Base-by-base conservation (phyloP, 1,284 basidiomycete species). In the Takashimella tepidaria region DNA sequence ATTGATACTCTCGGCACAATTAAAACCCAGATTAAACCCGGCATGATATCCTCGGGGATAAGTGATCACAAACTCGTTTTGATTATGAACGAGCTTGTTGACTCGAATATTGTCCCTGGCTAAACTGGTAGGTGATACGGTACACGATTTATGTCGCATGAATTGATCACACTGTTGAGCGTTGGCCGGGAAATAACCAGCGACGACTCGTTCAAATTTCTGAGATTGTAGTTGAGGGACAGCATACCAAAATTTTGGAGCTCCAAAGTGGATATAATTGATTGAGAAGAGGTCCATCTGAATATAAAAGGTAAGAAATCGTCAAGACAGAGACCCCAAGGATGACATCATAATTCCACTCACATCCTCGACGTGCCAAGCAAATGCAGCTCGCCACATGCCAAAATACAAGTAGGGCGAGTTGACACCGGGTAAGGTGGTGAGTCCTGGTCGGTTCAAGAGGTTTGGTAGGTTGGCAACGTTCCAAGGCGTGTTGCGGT, bases 251-350 rank as follows among this genome's bases (percentile, higher is more conserved):
- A 89, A 81, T 67, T 83, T 98, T 1, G 92, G 93, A 0, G 95
- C 93, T 2, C 95, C 95, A 69, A 98, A 98, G 75, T 99, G 95
- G 58, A 99, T 92, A 70, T 96, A 98, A 75, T 98, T 98, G 79
- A 98, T 98, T 52, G 91, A 95, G 77, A 95, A 96, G 3, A 98
- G 81, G 70, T 98, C 95, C 89, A 92, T 92, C 72, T 92, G 54
- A 16, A 22, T 20, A 43, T 45, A 41, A 46, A 53, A 44, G 24
- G 47, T 50, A 25, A 24, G 24, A 20, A 4, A 2, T 37, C 16
- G 31, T 37, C 31, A 8, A 37, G 10, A 42, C 21, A 25, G 10
- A 37, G 16, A 37, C 10, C 31, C 16, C 31, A 37, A 37, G 16
- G 16, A 21, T n/a, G n/a, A n/a, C n/a, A n/a, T n/a, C n/a, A 3